A percentile compares a stretch with the other conserved stretches of the same genome.
Conservation (phyloP, 2,329 filamentous ascomycete genomes). For the Alternaria consortialis region DNA sequence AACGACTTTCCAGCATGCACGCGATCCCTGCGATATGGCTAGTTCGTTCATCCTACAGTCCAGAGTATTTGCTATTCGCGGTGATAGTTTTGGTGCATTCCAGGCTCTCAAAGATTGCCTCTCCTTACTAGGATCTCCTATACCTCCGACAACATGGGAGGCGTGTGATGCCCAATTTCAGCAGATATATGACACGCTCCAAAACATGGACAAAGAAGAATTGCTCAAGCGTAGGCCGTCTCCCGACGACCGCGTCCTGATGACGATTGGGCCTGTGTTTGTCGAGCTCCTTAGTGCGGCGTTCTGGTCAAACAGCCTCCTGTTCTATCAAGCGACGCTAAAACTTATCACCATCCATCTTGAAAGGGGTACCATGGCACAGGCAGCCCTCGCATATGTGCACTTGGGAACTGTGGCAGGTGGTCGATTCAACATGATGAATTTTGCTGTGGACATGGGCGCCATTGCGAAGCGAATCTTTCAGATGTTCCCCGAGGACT, state of each 20-base stretch:
- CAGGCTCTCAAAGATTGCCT: slow-evolving; percentile 74
- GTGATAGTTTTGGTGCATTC: slow-evolving; percentile 75
- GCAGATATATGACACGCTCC: slow-evolving; percentile 48
- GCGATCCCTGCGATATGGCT: slow-evolving; percentile 78
- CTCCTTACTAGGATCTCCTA: slow-evolving; percentile 68
- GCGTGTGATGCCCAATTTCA: slow-evolving; percentile 81
- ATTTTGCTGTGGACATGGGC: slow-evolving; percentile 72
- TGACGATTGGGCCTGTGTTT: slow-evolving; percentile 73
- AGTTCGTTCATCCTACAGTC: slow-evolving; percentile 85
- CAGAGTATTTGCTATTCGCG: slow-evolving; percentile 77
- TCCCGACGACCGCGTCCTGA: slow-evolving; percentile 63
- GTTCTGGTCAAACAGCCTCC: slow-evolving; percentile 75
- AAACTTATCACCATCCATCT: slow-evolving; percentile 74
- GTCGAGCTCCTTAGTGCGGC: slow-evolving; percentile 74
- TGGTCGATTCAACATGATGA: slow-evolving; percentile 74
- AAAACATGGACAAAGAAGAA: slow-evolving; percentile 62
- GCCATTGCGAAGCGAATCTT: slow-evolving; percentile 70
- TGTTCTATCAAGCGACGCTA: slow-evolving; percentile 76
- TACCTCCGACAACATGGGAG: slow-evolving; percentile 74
- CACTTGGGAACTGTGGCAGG: slow-evolving; percentile 73
- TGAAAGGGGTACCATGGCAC: slow-evolving; percentile 70
- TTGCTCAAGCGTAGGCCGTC: slow-evolving; percentile 44
- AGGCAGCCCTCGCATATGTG: slow-evolving; percentile 73
- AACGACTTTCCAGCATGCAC: slow-evolving; percentile 74
- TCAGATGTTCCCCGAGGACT: slow-evolving; percentile 63